Conservation (phyloP, 2,329 filamentous ascomycete genomes). For the Fusarium pilosicola region DNA sequence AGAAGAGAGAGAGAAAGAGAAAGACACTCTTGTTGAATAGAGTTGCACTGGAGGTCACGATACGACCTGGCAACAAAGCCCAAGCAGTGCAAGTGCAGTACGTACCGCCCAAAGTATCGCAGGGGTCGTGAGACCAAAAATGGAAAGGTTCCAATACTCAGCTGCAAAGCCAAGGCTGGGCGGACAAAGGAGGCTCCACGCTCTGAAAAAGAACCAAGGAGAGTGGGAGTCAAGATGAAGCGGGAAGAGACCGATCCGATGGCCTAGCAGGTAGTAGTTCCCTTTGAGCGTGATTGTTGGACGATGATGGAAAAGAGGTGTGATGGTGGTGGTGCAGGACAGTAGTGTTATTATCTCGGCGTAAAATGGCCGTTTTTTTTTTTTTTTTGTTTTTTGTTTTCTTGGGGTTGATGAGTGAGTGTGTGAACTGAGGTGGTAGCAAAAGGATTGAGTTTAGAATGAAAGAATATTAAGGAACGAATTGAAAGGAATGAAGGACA, state of each 20-base stretch:
- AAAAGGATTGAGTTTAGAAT: slow-evolving; percentile 3
- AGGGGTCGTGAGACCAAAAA: slow-evolving; percentile 27
- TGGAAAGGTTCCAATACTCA: slow-evolving; percentile 17
- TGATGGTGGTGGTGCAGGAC: slow-evolving; percentile 5
- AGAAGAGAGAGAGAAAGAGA: too few species aligned
- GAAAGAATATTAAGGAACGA: slow-evolving; percentile 12
- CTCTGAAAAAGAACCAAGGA: slow-evolving; percentile 14
- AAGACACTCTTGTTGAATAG: not conserved
- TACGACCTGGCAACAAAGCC: slow-evolving; percentile 13
- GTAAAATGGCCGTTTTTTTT: slow-evolving; percentile 8
- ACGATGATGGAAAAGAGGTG: not conserved
- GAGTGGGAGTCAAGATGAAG: slow-evolving; percentile 13
- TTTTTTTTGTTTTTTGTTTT: not conserved
- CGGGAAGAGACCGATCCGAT: slow-evolving; percentile 29
- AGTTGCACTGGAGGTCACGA: slow-evolving; percentile 23
- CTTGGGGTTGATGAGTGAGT: not conserved
- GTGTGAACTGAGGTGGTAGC: slow-evolving; percentile 6
- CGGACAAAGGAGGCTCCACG: slow-evolving; percentile 34
- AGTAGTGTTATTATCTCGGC: slow-evolving; percentile 14
- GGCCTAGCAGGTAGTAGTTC: not conserved
- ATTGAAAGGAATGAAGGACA: slow-evolving; percentile 34
- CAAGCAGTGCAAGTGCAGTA: not conserved
- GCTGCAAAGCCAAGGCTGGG: slow-evolving; percentile 34
- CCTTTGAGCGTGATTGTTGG: slow-evolving; percentile 9
- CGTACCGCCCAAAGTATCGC: slow-evolving; percentile 21